Evolutionary conservation across 148 eudicot species (phyloP).

Genomic region (Fagopyrum tataricum): DNA sequence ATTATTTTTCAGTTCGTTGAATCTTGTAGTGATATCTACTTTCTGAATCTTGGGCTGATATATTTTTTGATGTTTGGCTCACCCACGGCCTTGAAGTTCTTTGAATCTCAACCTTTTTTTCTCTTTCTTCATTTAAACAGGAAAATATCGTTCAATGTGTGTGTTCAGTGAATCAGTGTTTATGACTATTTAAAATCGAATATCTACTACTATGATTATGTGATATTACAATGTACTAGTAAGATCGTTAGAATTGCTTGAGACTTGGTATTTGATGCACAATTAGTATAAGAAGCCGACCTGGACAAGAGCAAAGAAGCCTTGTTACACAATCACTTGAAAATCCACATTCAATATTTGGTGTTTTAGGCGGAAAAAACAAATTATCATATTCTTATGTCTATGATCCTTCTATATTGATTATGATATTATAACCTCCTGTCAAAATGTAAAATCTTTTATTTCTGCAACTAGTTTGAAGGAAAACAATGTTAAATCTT

Average conservation of each 20-base stretch:
- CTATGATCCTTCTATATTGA: not conserved
- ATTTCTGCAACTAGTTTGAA: not conserved
- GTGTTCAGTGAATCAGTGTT: not conserved
- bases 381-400: not conserved
- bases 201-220: not conserved
- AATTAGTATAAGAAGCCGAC: not conserved
- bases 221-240: no score
- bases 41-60: no score
- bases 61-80: no score
- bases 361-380: not conserved
- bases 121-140: not conserved
- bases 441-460: no score
- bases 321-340: not conserved
- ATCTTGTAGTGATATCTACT: not conserved
- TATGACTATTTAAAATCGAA: not conserved
- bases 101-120: no score
- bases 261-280: not conserved
- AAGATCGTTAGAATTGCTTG: no score
- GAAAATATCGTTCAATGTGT: not conserved
- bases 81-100: no score
- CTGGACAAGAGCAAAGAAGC: not conserved
- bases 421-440: not conserved
- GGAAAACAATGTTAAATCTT: not conserved
- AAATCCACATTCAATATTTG: not conserved
- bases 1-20: not conserved